A percentile compares a stretch with the other conserved stretches of the same genome.
Evolutionary conservation across 106 monocot genomes (phyloP).

Genomic region (Acanthochlamys bracteata): DNA sequence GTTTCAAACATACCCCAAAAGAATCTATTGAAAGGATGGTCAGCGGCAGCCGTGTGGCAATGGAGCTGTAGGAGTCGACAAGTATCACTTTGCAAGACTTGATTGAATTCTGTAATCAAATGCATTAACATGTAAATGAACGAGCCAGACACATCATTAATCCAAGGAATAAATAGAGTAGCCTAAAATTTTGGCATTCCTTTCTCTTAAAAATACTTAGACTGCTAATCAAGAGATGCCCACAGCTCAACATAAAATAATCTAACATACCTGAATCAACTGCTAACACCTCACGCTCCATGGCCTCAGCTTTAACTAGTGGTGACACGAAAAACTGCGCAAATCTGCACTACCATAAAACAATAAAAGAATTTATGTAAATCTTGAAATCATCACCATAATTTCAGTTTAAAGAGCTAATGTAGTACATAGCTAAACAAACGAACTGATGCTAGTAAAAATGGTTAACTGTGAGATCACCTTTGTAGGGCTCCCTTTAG

Average conservation of each 20-base stretch:
- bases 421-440: too few relatives aligned
- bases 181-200: too few relatives aligned
- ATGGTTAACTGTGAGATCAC: constrained; percentile 21
- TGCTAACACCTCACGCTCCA: constrained; percentile 95
- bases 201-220: too few relatives aligned
- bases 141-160: too few relatives aligned
- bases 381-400: too few relatives aligned
- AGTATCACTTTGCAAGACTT: constrained; percentile 88
- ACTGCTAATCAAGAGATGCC: too few relatives aligned
- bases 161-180: not conserved
- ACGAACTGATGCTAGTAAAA: too few relatives aligned
- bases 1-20: constrained; percentile 71
- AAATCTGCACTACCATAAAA: constrained; percentile 42
- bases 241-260: not conserved
- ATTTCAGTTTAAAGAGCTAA: too few relatives aligned
- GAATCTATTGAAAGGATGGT: constrained; percentile 90
- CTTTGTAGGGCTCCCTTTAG: constrained; percentile 91
- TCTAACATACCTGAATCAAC: constrained; percentile 78
- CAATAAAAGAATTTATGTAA: not conserved
- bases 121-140: not conserved
- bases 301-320: constrained; percentile 85
- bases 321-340: constrained; percentile 96
- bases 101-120: constrained; percentile 70
- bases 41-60: constrained; percentile 59
- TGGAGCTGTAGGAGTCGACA: constrained; percentile 84